Evolutionary conservation across 2,329 filamentous ascomycete species (phyloP).

Genomic region (Grosmannia clavigera): DNA sequence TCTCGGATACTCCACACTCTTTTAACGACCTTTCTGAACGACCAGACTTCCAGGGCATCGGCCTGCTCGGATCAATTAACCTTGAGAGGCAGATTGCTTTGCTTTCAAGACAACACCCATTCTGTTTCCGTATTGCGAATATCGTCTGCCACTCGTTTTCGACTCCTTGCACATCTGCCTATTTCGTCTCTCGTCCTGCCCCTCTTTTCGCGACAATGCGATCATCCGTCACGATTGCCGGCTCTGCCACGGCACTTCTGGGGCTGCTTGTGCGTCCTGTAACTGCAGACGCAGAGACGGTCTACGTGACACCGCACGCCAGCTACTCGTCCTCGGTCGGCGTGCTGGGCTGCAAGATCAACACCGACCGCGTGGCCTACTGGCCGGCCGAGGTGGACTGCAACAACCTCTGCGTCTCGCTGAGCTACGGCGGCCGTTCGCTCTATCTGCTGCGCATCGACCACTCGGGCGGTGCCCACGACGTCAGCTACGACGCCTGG

Average conservation of each 20-base stretch:
- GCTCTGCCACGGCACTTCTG: background rate
- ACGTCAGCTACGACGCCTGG: conserved; percentile 49
- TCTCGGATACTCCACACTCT: no score
- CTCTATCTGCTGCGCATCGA: conserved; percentile 46
- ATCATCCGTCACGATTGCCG: background rate
- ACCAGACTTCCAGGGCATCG: no score
- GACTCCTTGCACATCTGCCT: background rate
- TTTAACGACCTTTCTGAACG: no score
- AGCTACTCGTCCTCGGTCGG: conserved; percentile 42
- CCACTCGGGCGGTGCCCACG: conserved; percentile 40
- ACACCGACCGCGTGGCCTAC: conserved; percentile 48
- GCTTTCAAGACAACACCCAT: no score
- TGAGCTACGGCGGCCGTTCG: conserved; percentile 32
- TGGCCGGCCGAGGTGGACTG: conserved; percentile 40
- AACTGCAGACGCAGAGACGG: conserved; percentile 8
- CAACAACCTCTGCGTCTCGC: conserved; percentile 41
- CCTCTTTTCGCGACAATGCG: background rate
- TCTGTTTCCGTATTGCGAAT: background rate
- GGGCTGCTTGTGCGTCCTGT: background rate
- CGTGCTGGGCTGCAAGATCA: conserved; percentile 45
- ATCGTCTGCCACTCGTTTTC: background rate
- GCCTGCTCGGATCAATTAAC: no score
- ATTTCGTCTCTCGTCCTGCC: background rate
- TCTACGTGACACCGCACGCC: conserved; percentile 40
- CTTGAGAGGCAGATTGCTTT: background rate